Conservation (phyloP, 2,329 filamentous ascomycete genomes). For the Berkeleyomyces rouxiae region DNA sequence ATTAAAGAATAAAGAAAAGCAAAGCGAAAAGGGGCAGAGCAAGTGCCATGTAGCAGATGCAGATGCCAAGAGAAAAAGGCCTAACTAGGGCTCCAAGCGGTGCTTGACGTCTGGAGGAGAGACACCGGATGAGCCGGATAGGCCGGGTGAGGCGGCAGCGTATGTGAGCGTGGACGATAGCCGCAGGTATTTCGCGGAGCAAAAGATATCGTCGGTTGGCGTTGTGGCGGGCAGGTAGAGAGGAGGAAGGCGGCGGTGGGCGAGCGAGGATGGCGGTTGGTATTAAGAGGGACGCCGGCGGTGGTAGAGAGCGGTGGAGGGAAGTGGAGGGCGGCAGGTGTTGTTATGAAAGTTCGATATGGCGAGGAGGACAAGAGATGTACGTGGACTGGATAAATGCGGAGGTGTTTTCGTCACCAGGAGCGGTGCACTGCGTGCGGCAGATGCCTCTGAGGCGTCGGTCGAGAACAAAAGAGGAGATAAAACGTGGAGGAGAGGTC, state of each 20-base stretch:
- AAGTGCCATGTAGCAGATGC: neutral
- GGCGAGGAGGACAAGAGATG: neutral
- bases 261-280: no score
- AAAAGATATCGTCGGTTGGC: neutral
- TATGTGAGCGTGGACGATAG: neutral
- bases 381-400: slow-evolving; percentile 3
- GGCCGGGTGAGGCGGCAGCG: neutral
- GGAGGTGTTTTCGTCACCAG: slow-evolving; percentile 2
- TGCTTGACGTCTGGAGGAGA: neutral
- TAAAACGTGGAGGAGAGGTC: neutral
- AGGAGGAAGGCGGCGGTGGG: no score
- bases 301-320: neutral
- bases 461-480: neutral
- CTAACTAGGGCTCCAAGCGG: neutral
- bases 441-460: neutral
- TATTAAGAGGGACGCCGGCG: neutral
- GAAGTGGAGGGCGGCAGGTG: neutral
- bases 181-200: neutral
- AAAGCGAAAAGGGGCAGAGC: slow-evolving; percentile 13
- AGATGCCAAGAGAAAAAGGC: neutral
- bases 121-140: neutral
- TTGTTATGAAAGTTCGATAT: neutral
- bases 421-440: neutral
- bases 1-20: slow-evolving; percentile 5
- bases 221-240: neutral